Conservation (phyloP, 495 filamentous ascomycete genomes). For the Apiosordaria backusii region DNA sequence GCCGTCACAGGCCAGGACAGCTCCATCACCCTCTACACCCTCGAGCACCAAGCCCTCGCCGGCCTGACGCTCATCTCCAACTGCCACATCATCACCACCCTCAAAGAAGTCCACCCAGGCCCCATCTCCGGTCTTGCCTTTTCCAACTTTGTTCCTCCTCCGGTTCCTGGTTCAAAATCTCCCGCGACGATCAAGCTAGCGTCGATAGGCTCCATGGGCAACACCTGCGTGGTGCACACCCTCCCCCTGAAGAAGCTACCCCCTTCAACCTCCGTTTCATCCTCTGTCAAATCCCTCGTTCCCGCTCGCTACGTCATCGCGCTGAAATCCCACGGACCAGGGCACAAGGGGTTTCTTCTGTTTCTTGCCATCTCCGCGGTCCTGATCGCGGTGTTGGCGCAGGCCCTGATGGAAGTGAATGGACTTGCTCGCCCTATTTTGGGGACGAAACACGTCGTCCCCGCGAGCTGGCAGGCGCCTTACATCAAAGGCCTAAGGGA, state of each 20-base stretch:
- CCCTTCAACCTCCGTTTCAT: constrained; percentile 36
- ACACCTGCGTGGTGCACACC: constrained; percentile 80
- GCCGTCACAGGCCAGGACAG: constrained; percentile 81
- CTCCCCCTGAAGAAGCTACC: constrained; percentile 59
- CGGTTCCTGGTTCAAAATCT: constrained; percentile 17
- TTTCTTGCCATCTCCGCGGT: constrained; percentile 51
- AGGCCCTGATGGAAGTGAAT: constrained; percentile 64
- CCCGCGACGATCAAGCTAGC: constrained; percentile 69
- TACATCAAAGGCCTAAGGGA: background rate
- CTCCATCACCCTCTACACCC: constrained; percentile 71
- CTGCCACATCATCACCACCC: constrained; percentile 58
- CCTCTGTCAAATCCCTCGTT: constrained; percentile 42
- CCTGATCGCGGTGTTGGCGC: constrained; percentile 58
- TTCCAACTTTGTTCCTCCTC: constrained; percentile 63
- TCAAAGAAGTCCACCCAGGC: constrained; percentile 72
- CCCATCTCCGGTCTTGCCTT: constrained; percentile 84
- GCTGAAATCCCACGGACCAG: constrained; percentile 50
- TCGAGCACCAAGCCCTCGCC: constrained; percentile 53
- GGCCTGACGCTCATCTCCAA: constrained; percentile 50
- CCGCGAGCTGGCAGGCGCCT: constrained; percentile 26
- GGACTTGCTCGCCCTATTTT: constrained; percentile 58
- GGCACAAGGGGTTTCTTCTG: constrained; percentile 46
- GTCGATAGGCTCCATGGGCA: constrained; percentile 72
- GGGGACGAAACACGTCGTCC: constrained; percentile 33
- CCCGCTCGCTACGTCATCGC: constrained; percentile 64